Conservation (phyloP, 805 yeast genomes). For the Yarrowia sp. region DNA sequence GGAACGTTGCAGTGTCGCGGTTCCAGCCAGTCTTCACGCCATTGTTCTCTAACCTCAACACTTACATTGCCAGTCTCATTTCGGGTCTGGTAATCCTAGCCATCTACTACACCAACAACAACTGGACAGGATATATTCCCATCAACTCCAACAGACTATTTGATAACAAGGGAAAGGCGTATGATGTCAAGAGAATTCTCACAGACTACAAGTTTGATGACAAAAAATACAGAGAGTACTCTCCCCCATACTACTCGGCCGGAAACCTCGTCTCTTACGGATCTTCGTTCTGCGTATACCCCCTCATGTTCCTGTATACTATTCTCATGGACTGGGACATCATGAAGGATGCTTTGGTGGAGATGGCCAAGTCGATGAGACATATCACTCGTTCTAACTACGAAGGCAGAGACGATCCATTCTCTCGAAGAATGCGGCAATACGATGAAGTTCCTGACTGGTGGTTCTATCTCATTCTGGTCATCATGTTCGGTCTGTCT, state of each 20-base stretch:
- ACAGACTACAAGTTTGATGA: conserved; percentile 39
- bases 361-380: background rate
- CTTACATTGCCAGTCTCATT: conserved; percentile 27
- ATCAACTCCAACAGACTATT: conserved; percentile 51
- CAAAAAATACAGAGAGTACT: conserved; percentile 50
- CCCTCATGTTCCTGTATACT: conserved; percentile 40
- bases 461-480: conserved; percentile 56
- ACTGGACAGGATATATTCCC: conserved; percentile 60
- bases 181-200: conserved; percentile 48
- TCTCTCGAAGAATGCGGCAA: conserved; percentile 43
- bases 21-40: conserved; percentile 28
- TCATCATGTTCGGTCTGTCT: conserved; percentile 42
- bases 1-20: conserved; percentile 37
- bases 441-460: conserved; percentile 72
- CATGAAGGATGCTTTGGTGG: conserved; percentile 30
- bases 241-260: conserved; percentile 64
- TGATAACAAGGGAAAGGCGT: conserved; percentile 51
- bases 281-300: conserved; percentile 50
- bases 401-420: conserved; percentile 29
- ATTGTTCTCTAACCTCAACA: conserved; percentile 26
- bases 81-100: conserved; percentile 43
- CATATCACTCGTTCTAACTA: background rate
- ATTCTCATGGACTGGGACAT: conserved; percentile 25
- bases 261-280: conserved; percentile 47
- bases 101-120: conserved; percentile 51